Evolutionary conservation across 768 basidiomycete genomes (phyloP).

Genomic region (Erythrobasidium yunnanense): DNA sequence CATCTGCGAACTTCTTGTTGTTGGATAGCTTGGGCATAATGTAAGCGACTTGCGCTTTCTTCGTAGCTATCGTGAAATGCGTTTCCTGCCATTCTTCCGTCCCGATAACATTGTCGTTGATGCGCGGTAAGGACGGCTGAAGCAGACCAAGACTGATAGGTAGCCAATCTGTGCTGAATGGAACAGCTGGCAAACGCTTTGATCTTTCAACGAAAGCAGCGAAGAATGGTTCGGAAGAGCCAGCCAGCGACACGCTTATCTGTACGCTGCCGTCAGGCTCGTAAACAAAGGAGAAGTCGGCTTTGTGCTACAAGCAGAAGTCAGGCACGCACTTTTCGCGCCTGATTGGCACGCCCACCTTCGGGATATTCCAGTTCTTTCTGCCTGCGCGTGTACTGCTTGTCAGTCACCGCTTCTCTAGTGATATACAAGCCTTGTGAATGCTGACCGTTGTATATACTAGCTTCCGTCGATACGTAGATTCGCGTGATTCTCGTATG

Average conservation of each 20-base stretch:
- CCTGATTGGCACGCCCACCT: not conserved
- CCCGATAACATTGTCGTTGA: not conserved
- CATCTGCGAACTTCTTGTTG: too few relatives aligned
- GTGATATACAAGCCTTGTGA: not conserved
- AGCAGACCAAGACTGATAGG: slow-evolving; percentile 16
- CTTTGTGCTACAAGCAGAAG: slow-evolving; percentile 6
- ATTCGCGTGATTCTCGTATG: slow-evolving; percentile 12
- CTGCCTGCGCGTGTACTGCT: not conserved
- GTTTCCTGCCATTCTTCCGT: slow-evolving; percentile 11
- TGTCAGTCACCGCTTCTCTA: not conserved
- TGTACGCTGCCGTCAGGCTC: not conserved
- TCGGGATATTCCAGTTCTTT: slow-evolving; percentile 22
- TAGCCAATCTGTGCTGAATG: slow-evolving; percentile 11
- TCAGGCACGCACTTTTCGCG: not conserved
- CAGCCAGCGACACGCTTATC: not conserved
- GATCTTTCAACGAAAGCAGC: not conserved
- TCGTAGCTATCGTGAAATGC: not conserved
- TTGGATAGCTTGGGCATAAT: too few relatives aligned
- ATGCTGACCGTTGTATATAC: not conserved
- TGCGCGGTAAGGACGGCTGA: slow-evolving; percentile 14
- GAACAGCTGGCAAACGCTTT: not conserved
- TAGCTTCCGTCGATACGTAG: slow-evolving; percentile 20
- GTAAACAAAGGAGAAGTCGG: slow-evolving; percentile 16
- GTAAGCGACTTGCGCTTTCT: slow-evolving; percentile 5
- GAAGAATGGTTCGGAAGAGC: not conserved